phyloP scores from a whole-genome alignment of 306 rosid species.

The Cercis canadensis region DNA sequence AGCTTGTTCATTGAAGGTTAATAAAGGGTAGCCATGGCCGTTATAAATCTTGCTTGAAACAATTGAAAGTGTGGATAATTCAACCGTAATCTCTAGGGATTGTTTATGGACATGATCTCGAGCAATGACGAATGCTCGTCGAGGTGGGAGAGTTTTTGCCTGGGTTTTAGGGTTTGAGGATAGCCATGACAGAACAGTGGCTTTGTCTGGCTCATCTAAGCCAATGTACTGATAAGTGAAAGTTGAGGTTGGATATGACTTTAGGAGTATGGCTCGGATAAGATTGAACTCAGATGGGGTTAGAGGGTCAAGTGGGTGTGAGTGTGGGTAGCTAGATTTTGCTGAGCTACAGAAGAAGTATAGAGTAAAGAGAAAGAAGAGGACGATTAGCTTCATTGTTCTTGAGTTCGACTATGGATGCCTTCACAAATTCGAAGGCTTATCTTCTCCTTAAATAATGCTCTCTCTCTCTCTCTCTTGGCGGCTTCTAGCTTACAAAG shows the following conservation, averaged over 20 bases:
- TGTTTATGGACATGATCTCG: constrained; percentile 21
- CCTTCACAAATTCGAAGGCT: no score
- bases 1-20: constrained; percentile 12
- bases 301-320: constrained; percentile 58
- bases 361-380: no score
- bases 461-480: no score
- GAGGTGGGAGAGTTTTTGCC: constrained; percentile 29
- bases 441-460: no score
- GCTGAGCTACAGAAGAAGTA: no score
- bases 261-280: constrained; percentile 37
- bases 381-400: no score
- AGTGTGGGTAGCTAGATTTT: no score
- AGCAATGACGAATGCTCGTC: constrained; percentile 44
- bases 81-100: constrained; percentile 39
- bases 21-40: constrained; percentile 39
- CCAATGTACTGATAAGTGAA: constrained; percentile 55
- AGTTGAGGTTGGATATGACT: constrained; percentile 16
- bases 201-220: constrained; percentile 59
- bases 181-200: constrained; percentile 53
- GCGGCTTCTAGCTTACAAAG: no score
- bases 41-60: constrained; percentile 12
- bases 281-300: constrained; percentile 41
- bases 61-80: constrained; percentile 15
- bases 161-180: constrained; percentile 29
- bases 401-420: no score